Base-by-base conservation (phyloP, 2,329 filamentous ascomycete genomes). In the Paraphoma chrysanthemicola region DNA sequence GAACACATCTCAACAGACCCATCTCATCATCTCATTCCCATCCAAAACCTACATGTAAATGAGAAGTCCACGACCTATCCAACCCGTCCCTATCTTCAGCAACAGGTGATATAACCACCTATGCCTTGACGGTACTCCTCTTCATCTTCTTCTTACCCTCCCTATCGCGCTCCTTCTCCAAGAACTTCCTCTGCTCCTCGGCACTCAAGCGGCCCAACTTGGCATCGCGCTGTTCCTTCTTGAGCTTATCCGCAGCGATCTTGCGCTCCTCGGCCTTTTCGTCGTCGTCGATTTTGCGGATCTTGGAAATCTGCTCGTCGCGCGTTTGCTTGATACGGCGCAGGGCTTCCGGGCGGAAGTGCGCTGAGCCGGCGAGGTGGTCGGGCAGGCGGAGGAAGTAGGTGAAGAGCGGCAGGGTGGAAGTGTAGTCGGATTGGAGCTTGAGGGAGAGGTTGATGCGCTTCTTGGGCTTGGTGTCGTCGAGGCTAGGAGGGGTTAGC, bases 361-460 rank as follows among this genome's bases (percentile, higher is more conserved):
- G 93, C 10, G 87, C 93, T 28, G 80, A 79, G 53, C 86, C 81
- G 54, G 90, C 92, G 47, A 99, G 89, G 66, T 85, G 82, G 75
- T 99, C 95, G 41, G 92, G 85, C n/a, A 97, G 80, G 62, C 91
- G 90, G 52, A 97, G 78, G 82, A 95, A 96, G 79, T 90, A 88
- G 38, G 85, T 80, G 81, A 97, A 93, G 58, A 98, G 79, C 28
- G 92, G 89, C 17, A 90, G 73, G n/a, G 92, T 86, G 75, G 87
- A 84, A 67, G 83, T 78, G 2, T 85, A 63, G 39, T 72, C 49
- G 31, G 76, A 88, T 30, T 92, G 85, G 59, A 92, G 84, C 76
- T 89, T 89, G 49, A 88, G 76, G 63, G 88, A 90, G 65, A 98
- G 85, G 77, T 89, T 89, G 66, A 97, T 79, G 70, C 94, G 93